These are phyloP conservation scores for Lactarius deliciosus DNA, from an alignment of 768 basidiomycete species.

Conservation along the genomic window DNA sequence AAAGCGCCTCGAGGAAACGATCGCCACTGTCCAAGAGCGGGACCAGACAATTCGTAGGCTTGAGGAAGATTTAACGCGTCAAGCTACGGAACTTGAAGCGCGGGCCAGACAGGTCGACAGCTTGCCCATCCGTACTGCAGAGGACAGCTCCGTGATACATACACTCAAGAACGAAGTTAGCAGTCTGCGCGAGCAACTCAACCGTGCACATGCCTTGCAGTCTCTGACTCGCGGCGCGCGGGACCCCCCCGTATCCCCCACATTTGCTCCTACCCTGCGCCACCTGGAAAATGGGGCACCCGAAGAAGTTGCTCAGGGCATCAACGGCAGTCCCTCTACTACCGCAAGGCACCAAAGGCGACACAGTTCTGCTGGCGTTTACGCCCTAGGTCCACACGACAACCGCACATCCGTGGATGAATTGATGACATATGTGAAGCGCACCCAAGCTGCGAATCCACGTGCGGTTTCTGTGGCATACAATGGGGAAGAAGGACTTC, in stretches of 20 bases:
- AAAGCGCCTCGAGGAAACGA: conserved; percentile 73
- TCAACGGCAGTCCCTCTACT: conserved; percentile 37
- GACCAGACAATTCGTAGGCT: conserved; percentile 82
- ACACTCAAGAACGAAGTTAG: conserved; percentile 92
- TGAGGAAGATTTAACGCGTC: conserved; percentile 70
- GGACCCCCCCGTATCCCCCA: conserved; percentile 75
- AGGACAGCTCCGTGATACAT: conserved; percentile 84
- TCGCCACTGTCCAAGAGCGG: conserved; percentile 72
- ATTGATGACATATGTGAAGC: conserved; percentile 70
- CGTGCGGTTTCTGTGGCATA: conserved; percentile 88
- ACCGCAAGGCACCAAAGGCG: conserved; percentile 66
- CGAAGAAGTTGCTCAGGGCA: conserved; percentile 43
- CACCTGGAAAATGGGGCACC: conserved; percentile 43
- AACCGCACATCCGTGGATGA: conserved; percentile 78
- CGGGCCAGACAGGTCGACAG: conserved; percentile 70
- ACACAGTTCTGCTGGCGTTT: conserved; percentile 84
- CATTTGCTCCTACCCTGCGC: conserved; percentile 80
- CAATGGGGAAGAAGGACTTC: conserved; percentile 73
- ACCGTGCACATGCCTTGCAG: conserved; percentile 91
- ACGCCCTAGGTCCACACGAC: conserved; percentile 56
- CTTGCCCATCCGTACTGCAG: conserved; percentile 64
- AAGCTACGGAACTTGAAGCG: conserved; percentile 72
- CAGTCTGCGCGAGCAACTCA: conserved; percentile 90
- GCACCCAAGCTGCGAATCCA: conserved; percentile 66
- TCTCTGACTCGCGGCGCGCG: conserved; percentile 74